A percentile compares a stretch with the other conserved stretches of the same genome.
Evolutionary conservation across 768 basidiomycete genomes (phyloP).

Genomic region (Termitomyces sp.): DNA sequence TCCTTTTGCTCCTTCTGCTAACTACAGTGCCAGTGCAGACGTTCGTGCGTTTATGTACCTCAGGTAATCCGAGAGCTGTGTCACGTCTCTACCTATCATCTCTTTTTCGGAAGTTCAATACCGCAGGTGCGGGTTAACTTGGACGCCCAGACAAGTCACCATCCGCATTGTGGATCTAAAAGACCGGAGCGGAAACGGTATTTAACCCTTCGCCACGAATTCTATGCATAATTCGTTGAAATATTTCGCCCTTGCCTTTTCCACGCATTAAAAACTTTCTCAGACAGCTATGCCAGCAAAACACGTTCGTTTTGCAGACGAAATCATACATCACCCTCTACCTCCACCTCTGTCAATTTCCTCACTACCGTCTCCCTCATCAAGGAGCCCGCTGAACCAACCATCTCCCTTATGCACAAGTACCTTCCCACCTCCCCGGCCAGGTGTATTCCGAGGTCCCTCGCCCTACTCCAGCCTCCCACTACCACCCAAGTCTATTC

Average conservation of each 20-base stretch:
- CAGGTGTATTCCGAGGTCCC: neutral
- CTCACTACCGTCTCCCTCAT: neutral
- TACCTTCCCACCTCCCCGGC: neutral
- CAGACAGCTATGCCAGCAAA: constrained; percentile 8
- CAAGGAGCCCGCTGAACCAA: neutral
- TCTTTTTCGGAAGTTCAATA: neutral
- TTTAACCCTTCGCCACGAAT: neutral
- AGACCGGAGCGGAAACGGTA: neutral
- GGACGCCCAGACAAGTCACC: neutral
- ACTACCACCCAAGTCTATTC: neutral
- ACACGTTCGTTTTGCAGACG: constrained; percentile 20
- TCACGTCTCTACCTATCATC: neutral
- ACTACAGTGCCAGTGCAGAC: neutral
- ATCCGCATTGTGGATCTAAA: neutral
- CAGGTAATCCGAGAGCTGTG: neutral
- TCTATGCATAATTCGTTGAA: neutral
- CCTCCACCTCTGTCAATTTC: neutral
- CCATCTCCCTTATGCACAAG: neutral
- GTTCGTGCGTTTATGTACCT: neutral
- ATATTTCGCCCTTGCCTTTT: neutral
- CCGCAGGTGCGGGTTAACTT: neutral
- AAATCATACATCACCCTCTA: constrained; percentile 2
- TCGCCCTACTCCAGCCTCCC: neutral
- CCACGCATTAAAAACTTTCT: neutral
- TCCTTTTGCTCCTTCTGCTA: neutral